A percentile compares a stretch with the other conserved stretches of the same genome.
Evolutionary conservation across 495 filamentous ascomycete genomes (phyloP).

Genomic region (Penicillium macrosclerotiorum): DNA sequence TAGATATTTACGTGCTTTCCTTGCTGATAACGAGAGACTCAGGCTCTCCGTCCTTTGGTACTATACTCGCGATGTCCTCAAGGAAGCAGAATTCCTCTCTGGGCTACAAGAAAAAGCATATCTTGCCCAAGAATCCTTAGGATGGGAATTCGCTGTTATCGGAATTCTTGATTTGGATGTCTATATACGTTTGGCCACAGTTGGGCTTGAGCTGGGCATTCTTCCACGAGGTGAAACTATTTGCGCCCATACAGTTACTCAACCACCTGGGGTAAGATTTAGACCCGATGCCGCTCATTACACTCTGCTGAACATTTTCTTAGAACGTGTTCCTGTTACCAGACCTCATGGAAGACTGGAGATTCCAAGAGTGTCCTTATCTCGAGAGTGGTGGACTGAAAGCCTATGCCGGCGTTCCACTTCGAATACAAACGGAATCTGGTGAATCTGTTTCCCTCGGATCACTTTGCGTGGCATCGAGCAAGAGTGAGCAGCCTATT

Average conservation of each 20-base stretch:
- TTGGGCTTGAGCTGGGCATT: slow-evolving; percentile 14
- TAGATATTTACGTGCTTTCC: slow-evolving; percentile 9
- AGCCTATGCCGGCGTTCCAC: slow-evolving; percentile 16
- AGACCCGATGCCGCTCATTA: background rate
- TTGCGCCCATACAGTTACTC: slow-evolving; percentile 17
- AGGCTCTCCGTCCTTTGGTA: slow-evolving; percentile 19
- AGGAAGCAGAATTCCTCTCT: slow-evolving; percentile 10
- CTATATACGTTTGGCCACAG: slow-evolving; percentile 16
- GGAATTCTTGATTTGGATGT: slow-evolving; percentile 14
- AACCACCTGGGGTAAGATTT: slow-evolving; percentile 15
- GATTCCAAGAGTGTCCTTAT: slow-evolving; percentile 13
- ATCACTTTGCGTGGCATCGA: slow-evolving; percentile 16
- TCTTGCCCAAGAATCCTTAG: slow-evolving; percentile 13
- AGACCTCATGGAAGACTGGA: slow-evolving; percentile 17
- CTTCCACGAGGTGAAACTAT: slow-evolving; percentile 17
- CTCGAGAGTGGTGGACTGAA: slow-evolving; percentile 9
- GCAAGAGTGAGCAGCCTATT: slow-evolving; percentile 10
- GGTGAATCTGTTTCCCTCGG: slow-evolving; percentile 14
- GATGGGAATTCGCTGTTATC: slow-evolving; percentile 17
- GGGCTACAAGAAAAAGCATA: slow-evolving; percentile 14
- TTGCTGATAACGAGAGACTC: slow-evolving; percentile 15
- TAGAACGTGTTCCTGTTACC: slow-evolving; percentile 16
- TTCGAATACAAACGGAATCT: slow-evolving; percentile 12
- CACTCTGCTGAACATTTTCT: background rate
- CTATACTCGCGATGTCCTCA: slow-evolving; percentile 12